These are phyloP conservation scores for Penicillium occitanis DNA, from an alignment of 2,329 filamentous ascomycete genomes.

Conservation along the genomic window DNA sequence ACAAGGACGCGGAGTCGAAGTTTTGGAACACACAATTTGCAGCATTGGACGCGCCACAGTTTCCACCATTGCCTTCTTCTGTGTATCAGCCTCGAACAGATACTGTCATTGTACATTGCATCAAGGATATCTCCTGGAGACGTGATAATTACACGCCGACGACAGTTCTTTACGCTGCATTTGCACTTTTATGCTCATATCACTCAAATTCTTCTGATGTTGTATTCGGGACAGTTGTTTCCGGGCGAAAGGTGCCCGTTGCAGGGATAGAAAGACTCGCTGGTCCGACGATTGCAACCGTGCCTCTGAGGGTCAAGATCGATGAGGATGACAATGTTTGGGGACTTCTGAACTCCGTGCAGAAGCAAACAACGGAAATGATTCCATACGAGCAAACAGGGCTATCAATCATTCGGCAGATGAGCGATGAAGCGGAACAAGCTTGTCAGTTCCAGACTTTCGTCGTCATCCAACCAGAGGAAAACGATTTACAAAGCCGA, in stretches of 20 bases:
- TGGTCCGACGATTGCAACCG: constrained; percentile 28
- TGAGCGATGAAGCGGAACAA: constrained; percentile 45
- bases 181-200: constrained; percentile 25
- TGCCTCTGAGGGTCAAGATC: constrained; percentile 33
- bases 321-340: constrained; percentile 45
- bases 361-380: constrained; percentile 48
- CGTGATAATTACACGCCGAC: constrained; percentile 9
- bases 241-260: constrained; percentile 38
- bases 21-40: constrained; percentile 14
- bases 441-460: constrained; percentile 44
- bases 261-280: constrained; percentile 38
- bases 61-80: constrained; percentile 15
- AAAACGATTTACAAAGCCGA: background rate
- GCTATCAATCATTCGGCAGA: constrained; percentile 47
- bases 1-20: background rate
- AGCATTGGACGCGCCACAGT: background rate
- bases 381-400: constrained; percentile 61
- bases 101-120: background rate
- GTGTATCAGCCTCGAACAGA: constrained; percentile 15
- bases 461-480: constrained; percentile 32
- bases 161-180: constrained; percentile 31
- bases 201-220: constrained; percentile 26
- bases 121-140: constrained; percentile 1
- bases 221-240: constrained; percentile 30
- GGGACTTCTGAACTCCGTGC: background rate